Evolutionary conservation across 345 rosid genomes (phyloP).

Genomic region (Ceriops zippeliana): DNA sequence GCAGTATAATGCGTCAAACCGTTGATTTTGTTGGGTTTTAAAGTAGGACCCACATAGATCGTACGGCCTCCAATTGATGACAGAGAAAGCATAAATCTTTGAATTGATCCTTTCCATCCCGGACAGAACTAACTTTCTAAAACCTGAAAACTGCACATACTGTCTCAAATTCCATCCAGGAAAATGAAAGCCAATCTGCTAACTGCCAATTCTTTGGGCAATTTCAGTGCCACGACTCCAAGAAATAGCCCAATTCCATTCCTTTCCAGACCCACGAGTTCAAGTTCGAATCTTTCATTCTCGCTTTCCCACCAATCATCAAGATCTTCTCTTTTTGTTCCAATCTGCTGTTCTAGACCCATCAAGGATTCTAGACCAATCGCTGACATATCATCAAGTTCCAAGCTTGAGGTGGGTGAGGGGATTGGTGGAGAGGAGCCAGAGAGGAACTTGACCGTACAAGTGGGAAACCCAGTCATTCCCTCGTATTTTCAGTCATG

Average conservation of each 20-base stretch:
- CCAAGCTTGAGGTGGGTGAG: constrained; percentile 11
- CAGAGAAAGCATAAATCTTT: too few relatives aligned
- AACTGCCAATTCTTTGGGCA: constrained; percentile 21
- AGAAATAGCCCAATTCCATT: constrained; percentile 18
- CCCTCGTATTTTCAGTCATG: constrained; percentile 37
- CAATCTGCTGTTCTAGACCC: constrained; percentile 33
- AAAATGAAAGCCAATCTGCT: constrained; percentile 38
- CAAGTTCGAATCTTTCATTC: constrained; percentile 15
- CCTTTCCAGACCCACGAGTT: constrained; percentile 14
- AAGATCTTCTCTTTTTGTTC: constrained; percentile 25
- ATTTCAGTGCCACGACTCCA: constrained; percentile 12
- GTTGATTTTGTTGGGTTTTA: too few relatives aligned
- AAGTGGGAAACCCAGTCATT: constrained; percentile 45
- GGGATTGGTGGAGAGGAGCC: constrained; percentile 25
- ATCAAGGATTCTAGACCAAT: constrained; percentile 20
- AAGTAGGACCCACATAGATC: too few relatives aligned
- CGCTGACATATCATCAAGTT: neutral
- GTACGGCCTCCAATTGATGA: too few relatives aligned
- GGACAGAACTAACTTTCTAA: neutral
- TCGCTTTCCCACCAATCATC: constrained; percentile 12
- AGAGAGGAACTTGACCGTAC: constrained; percentile 38
- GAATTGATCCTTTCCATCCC: too few relatives aligned
- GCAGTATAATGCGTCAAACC: too few relatives aligned
- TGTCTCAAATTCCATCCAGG: too few relatives aligned
- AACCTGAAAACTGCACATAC: neutral